Evolutionary conservation across 306 rosid genomes (phyloP).

Genomic region (Sechiopsis laciniata): DNA sequence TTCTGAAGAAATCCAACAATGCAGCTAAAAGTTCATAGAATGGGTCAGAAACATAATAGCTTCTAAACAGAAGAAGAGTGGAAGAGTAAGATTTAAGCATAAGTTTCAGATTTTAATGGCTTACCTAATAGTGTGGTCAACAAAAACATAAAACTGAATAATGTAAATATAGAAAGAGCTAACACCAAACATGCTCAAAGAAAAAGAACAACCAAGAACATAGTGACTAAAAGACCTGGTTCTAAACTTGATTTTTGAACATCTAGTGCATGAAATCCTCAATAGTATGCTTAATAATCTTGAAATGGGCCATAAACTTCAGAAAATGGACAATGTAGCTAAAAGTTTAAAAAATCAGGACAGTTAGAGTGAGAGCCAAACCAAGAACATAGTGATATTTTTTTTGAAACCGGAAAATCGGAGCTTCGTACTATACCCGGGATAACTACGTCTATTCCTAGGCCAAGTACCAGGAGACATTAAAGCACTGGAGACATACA

Average conservation of each 20-base stretch:
- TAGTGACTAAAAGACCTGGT: background rate
- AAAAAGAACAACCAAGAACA: conserved; percentile 1
- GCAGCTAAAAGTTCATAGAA: background rate
- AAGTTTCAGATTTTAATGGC: background rate
- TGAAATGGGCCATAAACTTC: background rate
- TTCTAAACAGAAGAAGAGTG: background rate
- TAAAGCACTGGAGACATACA: no score
- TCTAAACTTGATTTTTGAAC: background rate
- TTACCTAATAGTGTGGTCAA: background rate
- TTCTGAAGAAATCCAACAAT: background rate
- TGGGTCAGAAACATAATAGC: background rate
- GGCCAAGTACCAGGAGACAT: no score
- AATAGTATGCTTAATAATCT: background rate
- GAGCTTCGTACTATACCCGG: no score
- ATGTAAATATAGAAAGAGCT: background rate
- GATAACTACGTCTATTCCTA: no score
- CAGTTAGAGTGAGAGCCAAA: background rate
- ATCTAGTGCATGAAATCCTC: background rate
- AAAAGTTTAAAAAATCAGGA: background rate
- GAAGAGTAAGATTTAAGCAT: conserved; percentile 11
- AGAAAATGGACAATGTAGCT: background rate
- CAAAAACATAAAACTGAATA: conserved; percentile 6
- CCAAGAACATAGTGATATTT: background rate
- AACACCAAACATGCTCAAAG: background rate
- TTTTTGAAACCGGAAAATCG: no score